phyloP scores from a whole-genome alignment of 352 stramenopile genomes.

The Pythium apleroticum region DNA sequence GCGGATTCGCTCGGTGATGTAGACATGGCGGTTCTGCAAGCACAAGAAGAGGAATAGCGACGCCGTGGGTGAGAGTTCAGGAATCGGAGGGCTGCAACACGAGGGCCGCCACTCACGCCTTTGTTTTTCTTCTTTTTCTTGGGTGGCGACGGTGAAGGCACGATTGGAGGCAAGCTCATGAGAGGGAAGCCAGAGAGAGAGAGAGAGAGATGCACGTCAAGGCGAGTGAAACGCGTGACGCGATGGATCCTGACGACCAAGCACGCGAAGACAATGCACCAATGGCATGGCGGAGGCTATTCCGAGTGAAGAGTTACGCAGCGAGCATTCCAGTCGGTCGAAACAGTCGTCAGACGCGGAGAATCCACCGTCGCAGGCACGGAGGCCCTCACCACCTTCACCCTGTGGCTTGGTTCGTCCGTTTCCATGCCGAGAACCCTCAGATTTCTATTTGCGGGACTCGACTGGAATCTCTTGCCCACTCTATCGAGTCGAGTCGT shows the following conservation, averaged over 20 bases:
- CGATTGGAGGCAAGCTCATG: constrained; percentile 14
- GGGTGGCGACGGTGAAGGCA: neutral
- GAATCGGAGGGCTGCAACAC: too few species aligned
- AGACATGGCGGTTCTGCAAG: constrained; percentile 59
- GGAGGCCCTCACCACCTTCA: neutral
- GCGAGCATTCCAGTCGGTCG: neutral
- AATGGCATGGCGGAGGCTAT: neutral
- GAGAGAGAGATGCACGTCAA: neutral
- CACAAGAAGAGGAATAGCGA: neutral
- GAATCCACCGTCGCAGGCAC: neutral
- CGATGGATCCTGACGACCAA: neutral
- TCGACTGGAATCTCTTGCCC: neutral
- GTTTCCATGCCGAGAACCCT: neutral
- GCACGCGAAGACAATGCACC: neutral
- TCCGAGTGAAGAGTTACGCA: neutral
- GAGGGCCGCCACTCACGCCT: constrained; percentile 4
- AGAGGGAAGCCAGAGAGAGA: neutral
- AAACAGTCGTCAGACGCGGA: neutral
- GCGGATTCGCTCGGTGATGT: constrained; percentile 71
- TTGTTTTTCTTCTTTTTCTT: constrained; percentile 34
- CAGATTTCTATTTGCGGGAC: neutral
- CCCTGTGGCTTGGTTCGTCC: neutral
- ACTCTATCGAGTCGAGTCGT: neutral
- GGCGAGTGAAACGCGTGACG: neutral
- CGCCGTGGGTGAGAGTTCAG: too few species aligned